Evolutionary conservation across 2,329 filamentous ascomycete species (phyloP).

Genomic region (Raffaelea albimanens): DNA sequence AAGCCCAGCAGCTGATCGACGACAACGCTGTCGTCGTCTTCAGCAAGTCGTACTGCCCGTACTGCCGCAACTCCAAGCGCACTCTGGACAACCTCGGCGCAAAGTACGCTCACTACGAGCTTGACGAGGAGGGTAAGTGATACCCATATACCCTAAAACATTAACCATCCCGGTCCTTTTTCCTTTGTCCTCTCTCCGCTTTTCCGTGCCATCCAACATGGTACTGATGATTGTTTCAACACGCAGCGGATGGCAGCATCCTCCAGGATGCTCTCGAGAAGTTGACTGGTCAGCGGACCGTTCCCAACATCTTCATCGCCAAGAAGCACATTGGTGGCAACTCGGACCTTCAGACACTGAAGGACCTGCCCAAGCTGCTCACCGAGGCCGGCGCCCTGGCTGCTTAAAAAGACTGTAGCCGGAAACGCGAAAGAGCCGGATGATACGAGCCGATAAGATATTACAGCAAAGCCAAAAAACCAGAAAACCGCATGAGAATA

Average conservation of each 20-base stretch:
- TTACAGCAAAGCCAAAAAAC: too few species aligned
- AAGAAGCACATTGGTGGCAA: slow-evolving; percentile 94
- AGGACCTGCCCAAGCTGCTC: slow-evolving; percentile 47
- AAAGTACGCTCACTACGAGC: slow-evolving; percentile 67
- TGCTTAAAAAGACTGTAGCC: neutral
- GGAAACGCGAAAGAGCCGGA: too few species aligned
- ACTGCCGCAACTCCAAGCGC: slow-evolving; percentile 73
- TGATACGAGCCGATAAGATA: too few species aligned
- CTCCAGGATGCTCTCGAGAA: slow-evolving; percentile 77
- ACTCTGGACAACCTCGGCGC: slow-evolving; percentile 61
- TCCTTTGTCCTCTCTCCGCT: too few species aligned
- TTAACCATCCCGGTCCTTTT: neutral
- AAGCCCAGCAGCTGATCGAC: slow-evolving; percentile 79
- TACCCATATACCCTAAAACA: neutral
- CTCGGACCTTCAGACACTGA: slow-evolving; percentile 65
- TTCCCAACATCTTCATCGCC: slow-evolving; percentile 91
- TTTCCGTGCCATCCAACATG: slow-evolving; percentile 12
- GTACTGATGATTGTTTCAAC: neutral
- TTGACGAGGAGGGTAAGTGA: slow-evolving; percentile 71
- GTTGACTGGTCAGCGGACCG: slow-evolving; percentile 74
- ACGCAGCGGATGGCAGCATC: slow-evolving; percentile 69
- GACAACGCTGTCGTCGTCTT: slow-evolving; percentile 89
- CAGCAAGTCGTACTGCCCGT: slow-evolving; percentile 94
- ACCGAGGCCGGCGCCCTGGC: slow-evolving; percentile 28
- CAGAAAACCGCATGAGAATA: too few species aligned